phyloP scores from a whole-genome alignment of 768 basidiomycete genomes.

The Rhizopogon sp. region DNA sequence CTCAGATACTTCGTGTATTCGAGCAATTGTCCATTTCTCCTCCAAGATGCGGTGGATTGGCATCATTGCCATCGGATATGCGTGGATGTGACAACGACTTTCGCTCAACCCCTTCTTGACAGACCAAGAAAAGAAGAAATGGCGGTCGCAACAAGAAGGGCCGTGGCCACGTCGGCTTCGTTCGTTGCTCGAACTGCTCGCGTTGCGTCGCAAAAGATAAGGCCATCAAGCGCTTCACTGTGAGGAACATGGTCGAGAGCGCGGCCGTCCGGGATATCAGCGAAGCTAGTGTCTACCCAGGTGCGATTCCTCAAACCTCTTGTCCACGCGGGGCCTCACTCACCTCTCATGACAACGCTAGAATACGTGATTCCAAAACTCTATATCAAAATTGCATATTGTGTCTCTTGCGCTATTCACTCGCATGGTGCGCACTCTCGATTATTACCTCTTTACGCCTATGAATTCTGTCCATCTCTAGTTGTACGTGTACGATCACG shows the following conservation, averaged over 20 bases:
- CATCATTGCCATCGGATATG: neutral
- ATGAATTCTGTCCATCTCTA: conserved; percentile 25
- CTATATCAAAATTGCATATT: conserved; percentile 98
- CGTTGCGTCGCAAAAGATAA: conserved; percentile 98
- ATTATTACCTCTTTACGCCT: neutral
- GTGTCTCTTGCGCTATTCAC: conserved; percentile 99
- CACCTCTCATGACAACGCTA: conserved; percentile 22
- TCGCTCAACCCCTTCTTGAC: conserved; percentile 9
- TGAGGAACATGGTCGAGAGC: conserved; percentile 99
- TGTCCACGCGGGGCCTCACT: neutral
- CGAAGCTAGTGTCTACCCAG: conserved; percentile 90
- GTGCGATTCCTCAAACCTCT: conserved; percentile 39
- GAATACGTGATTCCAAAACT: conserved; percentile 96
- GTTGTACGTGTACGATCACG: conserved; percentile 98
- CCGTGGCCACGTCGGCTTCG: conserved; percentile 90
- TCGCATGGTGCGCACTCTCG: conserved; percentile 72
- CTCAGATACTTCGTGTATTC: neutral
- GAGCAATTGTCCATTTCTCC: neutral
- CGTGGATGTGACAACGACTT: neutral
- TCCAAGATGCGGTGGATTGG: neutral
- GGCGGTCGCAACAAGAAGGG: conserved; percentile 99
- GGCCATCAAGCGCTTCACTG: conserved; percentile 99
- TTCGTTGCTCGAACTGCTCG: conserved; percentile 99
- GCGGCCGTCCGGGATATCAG: conserved; percentile 97
- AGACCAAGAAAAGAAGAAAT: conserved; percentile 99